These are phyloP conservation scores for Mucor lusitanicus DNA, from an alignment of 371 early-diverging fungal species.

Conservation along the genomic window DNA sequence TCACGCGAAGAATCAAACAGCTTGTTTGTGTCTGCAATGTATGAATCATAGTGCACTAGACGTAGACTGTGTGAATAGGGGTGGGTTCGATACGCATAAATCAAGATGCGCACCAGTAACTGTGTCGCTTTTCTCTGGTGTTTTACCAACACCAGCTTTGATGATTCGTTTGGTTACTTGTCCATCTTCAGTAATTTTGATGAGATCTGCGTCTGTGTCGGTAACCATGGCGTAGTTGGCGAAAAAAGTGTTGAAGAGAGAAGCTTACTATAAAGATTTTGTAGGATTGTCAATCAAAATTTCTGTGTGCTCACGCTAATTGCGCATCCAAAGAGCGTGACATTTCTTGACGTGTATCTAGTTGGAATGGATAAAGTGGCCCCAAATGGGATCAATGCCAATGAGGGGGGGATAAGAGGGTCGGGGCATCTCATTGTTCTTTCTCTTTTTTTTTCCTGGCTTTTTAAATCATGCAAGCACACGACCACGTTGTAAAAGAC, in stretches of 20 bases:
- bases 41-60: slow-evolving; percentile 42
- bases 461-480: slow-evolving; percentile 17
- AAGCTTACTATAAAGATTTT: not conserved
- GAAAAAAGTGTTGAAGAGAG: not conserved
- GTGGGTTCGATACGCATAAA: not conserved
- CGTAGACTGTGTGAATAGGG: not conserved
- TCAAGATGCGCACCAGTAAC: slow-evolving; percentile 26
- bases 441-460: not conserved
- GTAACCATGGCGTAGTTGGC: not conserved
- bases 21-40: slow-evolving; percentile 14
- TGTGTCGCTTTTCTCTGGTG: slow-evolving; percentile 20
- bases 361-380: not conserved
- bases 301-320: not conserved
- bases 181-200: slow-evolving; percentile 35
- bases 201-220: not conserved
- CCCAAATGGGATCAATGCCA: not conserved
- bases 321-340: not conserved
- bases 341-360: not conserved
- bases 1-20: slow-evolving; percentile 46
- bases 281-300: not conserved
- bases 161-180: slow-evolving; percentile 42
- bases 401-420: too few species aligned
- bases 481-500: slow-evolving; percentile 13
- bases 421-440: not conserved
- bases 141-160: slow-evolving; percentile 23